Evolutionary conservation across 2,329 filamentous ascomycete species (phyloP).

Genomic region (Eurotiales sp.): DNA sequence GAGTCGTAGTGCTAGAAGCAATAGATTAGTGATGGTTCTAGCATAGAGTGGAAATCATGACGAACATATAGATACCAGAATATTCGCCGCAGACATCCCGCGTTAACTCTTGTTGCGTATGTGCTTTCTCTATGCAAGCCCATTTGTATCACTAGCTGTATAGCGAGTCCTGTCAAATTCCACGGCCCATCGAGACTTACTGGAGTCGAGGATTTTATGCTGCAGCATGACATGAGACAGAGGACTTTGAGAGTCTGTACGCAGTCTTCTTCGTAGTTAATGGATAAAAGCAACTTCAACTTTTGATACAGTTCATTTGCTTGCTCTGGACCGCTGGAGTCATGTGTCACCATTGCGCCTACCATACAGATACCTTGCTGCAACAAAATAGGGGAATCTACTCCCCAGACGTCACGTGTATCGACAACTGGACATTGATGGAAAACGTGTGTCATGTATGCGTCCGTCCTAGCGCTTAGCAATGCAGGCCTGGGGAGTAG

Average conservation of each 20-base stretch:
- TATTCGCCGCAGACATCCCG: conserved; percentile 1
- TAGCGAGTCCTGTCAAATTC: conserved; percentile 20
- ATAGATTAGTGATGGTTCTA: background rate
- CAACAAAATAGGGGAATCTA: background rate
- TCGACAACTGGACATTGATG: conserved; percentile 19
- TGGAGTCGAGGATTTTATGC: conserved; percentile 14
- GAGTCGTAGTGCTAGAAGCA: conserved; percentile 5
- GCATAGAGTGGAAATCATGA: background rate
- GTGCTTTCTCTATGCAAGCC: conserved; percentile 22
- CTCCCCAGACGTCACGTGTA: conserved; percentile 7
- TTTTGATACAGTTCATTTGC: conserved; percentile 19
- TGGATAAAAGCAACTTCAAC: conserved; percentile 18
- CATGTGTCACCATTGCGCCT: conserved; percentile 18
- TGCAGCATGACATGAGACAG: conserved; percentile 20
- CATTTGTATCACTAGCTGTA: conserved; percentile 20
- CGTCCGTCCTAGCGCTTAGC: conserved; percentile 12
- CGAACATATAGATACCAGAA: conserved; percentile 11
- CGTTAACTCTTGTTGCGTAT: conserved; percentile 12
- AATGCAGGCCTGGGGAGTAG: background rate
- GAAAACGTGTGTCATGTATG: conserved; percentile 20
- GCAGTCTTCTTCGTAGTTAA: conserved; percentile 19
- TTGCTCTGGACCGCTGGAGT: background rate
- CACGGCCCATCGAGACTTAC: conserved; percentile 20
- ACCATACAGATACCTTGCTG: conserved; percentile 19
- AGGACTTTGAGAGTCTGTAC: conserved; percentile 16